A percentile compares a stretch with the other conserved stretches of the same genome.
Evolutionary conservation across 148 eudicot genomes (phyloP).

Genomic region (Mesembryanthemum crystallinum): DNA sequence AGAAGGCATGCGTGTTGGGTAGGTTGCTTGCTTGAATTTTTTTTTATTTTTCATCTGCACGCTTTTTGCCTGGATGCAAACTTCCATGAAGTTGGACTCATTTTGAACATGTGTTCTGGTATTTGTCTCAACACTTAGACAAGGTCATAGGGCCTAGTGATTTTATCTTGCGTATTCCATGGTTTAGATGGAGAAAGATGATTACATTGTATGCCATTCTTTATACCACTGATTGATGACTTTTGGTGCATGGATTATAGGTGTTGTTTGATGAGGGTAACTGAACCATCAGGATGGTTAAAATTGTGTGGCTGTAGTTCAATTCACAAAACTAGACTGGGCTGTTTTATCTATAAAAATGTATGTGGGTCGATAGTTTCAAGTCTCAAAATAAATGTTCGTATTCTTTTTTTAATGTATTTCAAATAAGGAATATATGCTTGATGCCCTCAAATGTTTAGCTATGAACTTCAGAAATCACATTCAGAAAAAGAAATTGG

Average conservation of each 20-base stretch:
- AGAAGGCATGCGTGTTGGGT: slow-evolving; percentile 99
- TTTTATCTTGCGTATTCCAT: not conserved
- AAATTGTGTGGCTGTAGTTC: not conserved
- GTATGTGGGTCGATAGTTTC: not conserved
- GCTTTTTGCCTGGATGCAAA: not conserved
- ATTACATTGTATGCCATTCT: not conserved
- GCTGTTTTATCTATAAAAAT: not conserved
- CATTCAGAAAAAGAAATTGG: not conserved
- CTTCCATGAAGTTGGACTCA: not conserved
- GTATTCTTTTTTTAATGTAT: not conserved
- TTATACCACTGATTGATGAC: not conserved
- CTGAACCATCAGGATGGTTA: too few species aligned
- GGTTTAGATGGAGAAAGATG: not conserved
- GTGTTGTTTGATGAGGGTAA: not conserved
- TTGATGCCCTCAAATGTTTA: not conserved
- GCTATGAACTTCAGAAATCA: not conserved
- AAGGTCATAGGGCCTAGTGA: not conserved
- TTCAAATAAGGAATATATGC: not conserved
- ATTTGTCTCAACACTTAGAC: not conserved
- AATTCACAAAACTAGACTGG: not conserved
- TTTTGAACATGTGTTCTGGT: not conserved
- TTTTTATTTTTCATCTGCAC: not conserved
- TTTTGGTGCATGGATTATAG: not conserved
- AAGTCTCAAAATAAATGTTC: not conserved
- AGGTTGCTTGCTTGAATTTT: slow-evolving; percentile 26